These are phyloP conservation scores for Bondarzewia mesenterica DNA, from an alignment of 1,284 basidiomycete species.

Conservation along the genomic window DNA sequence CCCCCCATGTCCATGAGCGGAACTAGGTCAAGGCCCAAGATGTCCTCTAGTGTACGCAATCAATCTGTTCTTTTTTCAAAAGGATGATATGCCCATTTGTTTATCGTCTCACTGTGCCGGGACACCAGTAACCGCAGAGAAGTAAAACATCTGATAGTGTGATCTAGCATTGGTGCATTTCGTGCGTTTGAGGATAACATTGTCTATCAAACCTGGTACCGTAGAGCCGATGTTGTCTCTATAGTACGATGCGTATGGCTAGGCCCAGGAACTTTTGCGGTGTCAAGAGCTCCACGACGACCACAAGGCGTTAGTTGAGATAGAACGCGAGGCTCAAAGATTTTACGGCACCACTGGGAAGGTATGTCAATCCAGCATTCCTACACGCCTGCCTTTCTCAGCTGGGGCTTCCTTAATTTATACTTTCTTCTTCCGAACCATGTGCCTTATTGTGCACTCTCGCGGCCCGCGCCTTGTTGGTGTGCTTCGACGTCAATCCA, in stretches of 20 bases:
- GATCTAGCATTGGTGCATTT: too few relatives aligned
- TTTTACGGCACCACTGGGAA: neutral
- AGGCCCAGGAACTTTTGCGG: neutral
- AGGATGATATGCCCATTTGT: neutral
- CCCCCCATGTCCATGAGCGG: neutral
- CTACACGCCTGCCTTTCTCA: conserved; percentile 4
- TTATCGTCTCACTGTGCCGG: too few relatives aligned
- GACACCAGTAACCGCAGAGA: too few relatives aligned
- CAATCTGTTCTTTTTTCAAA: neutral
- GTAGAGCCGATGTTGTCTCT: too few relatives aligned
- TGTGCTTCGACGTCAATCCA: conserved; percentile 2
- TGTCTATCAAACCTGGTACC: too few relatives aligned
- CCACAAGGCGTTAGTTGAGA: conserved; percentile 2
- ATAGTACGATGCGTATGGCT: too few relatives aligned
- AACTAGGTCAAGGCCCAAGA: neutral
- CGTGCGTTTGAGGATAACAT: too few relatives aligned
- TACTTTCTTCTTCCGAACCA: neutral
- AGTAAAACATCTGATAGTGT: too few relatives aligned
- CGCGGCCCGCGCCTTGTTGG: neutral
- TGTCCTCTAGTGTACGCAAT: neutral
- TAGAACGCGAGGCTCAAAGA: neutral
- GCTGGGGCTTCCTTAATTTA: neutral
- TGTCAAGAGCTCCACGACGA: neutral
- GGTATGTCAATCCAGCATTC: too few relatives aligned
- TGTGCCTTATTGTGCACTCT: neutral